Evolutionary conservation across 768 basidiomycete genomes (phyloP).

Genomic region (Naganishia onofrii): DNA sequence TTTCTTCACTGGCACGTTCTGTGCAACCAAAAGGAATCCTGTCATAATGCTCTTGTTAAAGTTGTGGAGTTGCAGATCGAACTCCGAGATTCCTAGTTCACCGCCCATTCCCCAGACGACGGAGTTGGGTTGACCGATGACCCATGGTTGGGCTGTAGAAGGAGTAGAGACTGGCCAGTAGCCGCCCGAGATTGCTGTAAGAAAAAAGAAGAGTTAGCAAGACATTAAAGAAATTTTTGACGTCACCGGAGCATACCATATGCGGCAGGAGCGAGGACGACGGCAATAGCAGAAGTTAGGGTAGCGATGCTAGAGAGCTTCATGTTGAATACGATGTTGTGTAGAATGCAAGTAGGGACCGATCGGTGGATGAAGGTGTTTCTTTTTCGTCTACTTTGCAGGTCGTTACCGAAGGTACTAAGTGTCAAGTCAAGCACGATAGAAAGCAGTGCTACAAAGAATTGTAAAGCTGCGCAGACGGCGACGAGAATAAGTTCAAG

Average conservation of each 20-base stretch:
- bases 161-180: constrained; percentile 49
- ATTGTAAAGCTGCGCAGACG: not conserved
- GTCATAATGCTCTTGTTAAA: constrained; percentile 43
- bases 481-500: constrained; percentile 20
- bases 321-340: constrained; percentile 7
- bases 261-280: not conserved
- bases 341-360: no score
- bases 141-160: constrained; percentile 40
- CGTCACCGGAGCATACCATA: not conserved
- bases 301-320: constrained; percentile 13
- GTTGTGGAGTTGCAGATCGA: constrained; percentile 51
- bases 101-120: constrained; percentile 47
- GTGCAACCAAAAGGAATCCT: constrained; percentile 46
- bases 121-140: constrained; percentile 45
- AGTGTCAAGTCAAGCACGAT: no score
- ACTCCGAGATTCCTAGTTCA: constrained; percentile 39
- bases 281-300: not conserved
- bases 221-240: not conserved
- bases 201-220: no score
- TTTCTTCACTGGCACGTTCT: constrained; percentile 47
- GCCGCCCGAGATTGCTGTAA: constrained; percentile 26
- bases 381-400: not conserved
- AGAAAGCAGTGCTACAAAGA: not conserved
- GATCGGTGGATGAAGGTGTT: not conserved
- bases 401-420: not conserved